Conservation (phyloP, 352 stramenopile genomes). For the Phytopythium helicoides region DNA sequence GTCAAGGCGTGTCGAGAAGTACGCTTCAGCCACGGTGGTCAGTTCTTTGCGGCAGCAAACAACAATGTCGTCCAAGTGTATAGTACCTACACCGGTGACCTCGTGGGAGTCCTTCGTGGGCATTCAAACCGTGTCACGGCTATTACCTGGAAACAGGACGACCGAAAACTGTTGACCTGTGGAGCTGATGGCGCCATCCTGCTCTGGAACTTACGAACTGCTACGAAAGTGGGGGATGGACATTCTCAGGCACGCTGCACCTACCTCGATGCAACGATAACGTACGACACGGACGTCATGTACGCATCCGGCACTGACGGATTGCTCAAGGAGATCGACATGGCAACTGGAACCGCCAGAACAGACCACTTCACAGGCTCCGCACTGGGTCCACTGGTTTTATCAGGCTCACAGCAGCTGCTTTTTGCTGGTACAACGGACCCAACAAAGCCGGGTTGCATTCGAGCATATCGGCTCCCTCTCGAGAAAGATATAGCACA, state of each 20-base stretch:
- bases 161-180: constrained; percentile 72
- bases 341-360: constrained; percentile 50
- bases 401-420: constrained; percentile 86
- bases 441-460: constrained; percentile 51
- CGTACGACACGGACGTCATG: constrained; percentile 62
- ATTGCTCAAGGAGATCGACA: constrained; percentile 89
- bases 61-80: constrained; percentile 90
- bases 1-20: constrained; percentile 92
- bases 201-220: constrained; percentile 72
- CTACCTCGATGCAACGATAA: constrained; percentile 63
- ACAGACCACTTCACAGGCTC: constrained; percentile 50
- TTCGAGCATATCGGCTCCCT: constrained; percentile 72
- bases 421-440: constrained; percentile 89
- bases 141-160: constrained; percentile 76
- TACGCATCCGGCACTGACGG: constrained; percentile 91
- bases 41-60: constrained; percentile 89
- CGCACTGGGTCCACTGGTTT: constrained; percentile 69
- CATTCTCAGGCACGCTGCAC: constrained; percentile 75
- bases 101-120: constrained; percentile 65
- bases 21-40: constrained; percentile 88
- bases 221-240: constrained; percentile 73
- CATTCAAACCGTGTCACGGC: constrained; percentile 84
- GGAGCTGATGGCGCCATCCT: constrained; percentile 77
- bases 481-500: constrained; percentile 47
- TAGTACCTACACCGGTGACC: constrained; percentile 73